Conservation (phyloP, 495 filamentous ascomycete genomes). For the Penicillium canescens region DNA sequence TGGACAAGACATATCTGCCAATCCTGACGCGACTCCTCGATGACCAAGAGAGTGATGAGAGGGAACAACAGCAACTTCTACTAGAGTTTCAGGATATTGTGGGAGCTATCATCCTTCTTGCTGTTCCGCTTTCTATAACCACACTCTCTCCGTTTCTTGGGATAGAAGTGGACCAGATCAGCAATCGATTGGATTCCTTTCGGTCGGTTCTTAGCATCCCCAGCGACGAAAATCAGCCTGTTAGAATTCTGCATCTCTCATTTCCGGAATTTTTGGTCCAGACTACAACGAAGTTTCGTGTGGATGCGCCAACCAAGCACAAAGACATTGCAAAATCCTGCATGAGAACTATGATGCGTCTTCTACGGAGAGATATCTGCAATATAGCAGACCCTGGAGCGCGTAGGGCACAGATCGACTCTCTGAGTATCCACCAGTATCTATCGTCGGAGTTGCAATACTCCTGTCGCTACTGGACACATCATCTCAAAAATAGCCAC, state of each 20-base stretch:
- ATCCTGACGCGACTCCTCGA: constrained; percentile 23
- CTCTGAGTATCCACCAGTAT: constrained; percentile 11
- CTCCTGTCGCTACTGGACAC: constrained; percentile 33
- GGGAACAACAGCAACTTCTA: not conserved
- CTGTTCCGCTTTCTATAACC: constrained; percentile 22
- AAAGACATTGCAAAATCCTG: constrained; percentile 16
- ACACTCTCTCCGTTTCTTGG: constrained; percentile 16
- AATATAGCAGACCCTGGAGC: constrained; percentile 22
- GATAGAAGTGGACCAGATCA: constrained; percentile 7
- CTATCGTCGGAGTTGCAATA: constrained; percentile 33
- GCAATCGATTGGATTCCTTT: constrained; percentile 17
- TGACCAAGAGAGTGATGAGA: constrained; percentile 8
- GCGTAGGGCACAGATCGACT: constrained; percentile 20
- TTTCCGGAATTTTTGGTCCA: constrained; percentile 15
- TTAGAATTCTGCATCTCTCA: constrained; percentile 10
- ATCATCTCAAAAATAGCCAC: constrained; percentile 23
- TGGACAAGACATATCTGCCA: constrained; percentile 31
- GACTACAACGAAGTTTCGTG: constrained; percentile 15
- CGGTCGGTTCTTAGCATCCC: constrained; percentile 27
- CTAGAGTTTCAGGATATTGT: constrained; percentile 28
- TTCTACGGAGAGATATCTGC: constrained; percentile 38
- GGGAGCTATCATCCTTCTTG: constrained; percentile 27
- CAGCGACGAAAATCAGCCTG: constrained; percentile 17
- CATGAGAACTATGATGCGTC: constrained; percentile 28
- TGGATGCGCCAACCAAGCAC: constrained; percentile 12